These are phyloP conservation scores for Solidago caesia DNA, from an alignment of 129 eudicot genomes.

Conservation along the genomic window DNA sequence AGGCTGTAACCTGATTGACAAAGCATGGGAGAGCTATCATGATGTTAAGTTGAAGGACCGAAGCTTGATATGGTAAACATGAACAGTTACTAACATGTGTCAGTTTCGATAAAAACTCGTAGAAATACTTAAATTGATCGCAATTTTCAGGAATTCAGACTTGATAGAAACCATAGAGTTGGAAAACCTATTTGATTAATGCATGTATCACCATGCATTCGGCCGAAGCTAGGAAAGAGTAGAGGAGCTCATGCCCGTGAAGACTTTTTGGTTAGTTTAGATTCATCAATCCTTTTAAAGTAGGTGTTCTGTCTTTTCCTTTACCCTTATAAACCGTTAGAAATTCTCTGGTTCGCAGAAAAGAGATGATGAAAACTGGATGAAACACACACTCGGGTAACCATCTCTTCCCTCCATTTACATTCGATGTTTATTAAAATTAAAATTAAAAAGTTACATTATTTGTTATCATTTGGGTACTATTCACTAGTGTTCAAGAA, in stretches of 20 bases:
- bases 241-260: constrained; percentile 99
- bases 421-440: not conserved
- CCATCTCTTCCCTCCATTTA: constrained; percentile 1
- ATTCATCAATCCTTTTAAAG: not conserved
- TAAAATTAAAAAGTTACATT: not conserved
- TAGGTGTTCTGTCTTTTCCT: not conserved
- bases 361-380: constrained; percentile 95
- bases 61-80: constrained; percentile 73
- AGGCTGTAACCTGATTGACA: constrained; percentile 86
- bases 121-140: not conserved
- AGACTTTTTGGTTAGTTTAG: constrained; percentile 77
- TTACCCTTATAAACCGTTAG: not conserved
- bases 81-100: constrained; percentile 7
- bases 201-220: constrained; percentile 97
- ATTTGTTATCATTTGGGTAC: not conserved
- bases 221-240: constrained; percentile 99
- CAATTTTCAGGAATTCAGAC: constrained; percentile 75
- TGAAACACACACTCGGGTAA: constrained; percentile 96
- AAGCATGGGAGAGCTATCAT: constrained; percentile 91
- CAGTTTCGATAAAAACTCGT: not conserved
- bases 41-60: constrained; percentile 89
- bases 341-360: constrained; percentile 44
- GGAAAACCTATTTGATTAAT: constrained; percentile 80
- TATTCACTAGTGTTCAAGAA: not conserved
- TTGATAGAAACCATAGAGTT: constrained; percentile 86